phyloP scores from a whole-genome alignment of 2,329 filamentous ascomycete genomes.

The Mycosphaerelloides madeirae region DNA sequence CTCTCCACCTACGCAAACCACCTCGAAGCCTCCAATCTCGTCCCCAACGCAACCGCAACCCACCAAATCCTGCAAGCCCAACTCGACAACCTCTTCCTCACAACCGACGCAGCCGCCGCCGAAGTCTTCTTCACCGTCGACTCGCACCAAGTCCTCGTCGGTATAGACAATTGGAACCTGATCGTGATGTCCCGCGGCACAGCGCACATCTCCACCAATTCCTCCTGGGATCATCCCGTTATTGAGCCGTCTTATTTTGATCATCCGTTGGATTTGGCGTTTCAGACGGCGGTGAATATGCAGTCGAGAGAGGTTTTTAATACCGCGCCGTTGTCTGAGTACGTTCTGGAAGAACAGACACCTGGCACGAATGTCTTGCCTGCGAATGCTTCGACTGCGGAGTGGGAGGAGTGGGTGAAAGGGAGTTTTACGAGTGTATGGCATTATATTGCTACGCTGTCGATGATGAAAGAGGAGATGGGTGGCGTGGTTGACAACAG shows the following conservation, averaged over 20 bases:
- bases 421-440: slow-evolving; percentile 24
- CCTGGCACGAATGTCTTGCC: slow-evolving; percentile 19
- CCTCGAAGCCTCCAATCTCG: slow-evolving; percentile 15
- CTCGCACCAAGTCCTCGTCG: slow-evolving; percentile 22
- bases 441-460: slow-evolving; percentile 28
- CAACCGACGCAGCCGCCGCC: slow-evolving; percentile 19
- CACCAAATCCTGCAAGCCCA: slow-evolving; percentile 20
- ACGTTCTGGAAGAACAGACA: slow-evolving; percentile 25
- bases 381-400: slow-evolving; percentile 9
- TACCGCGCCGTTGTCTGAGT: slow-evolving; percentile 23
- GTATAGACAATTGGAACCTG: slow-evolving; percentile 38
- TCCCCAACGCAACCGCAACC: slow-evolving; percentile 21
- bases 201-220: slow-evolving; percentile 21
- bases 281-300: slow-evolving; percentile 34
- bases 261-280: slow-evolving; percentile 35
- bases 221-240: slow-evolving; percentile 31
- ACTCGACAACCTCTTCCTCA: slow-evolving; percentile 25
- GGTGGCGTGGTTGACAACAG: slow-evolving; percentile 34
- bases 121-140: slow-evolving; percentile 38
- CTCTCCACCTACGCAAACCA: slow-evolving; percentile 28
- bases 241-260: slow-evolving; percentile 43
- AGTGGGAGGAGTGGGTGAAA: slow-evolving; percentile 26
- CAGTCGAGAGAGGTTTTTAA: slow-evolving; percentile 30
- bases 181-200: slow-evolving; percentile 26
- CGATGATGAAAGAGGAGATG: slow-evolving; percentile 27